Percentiles rank a stretch among this genome's conserved stretches.
Conservation (phyloP, 495 filamentous ascomycete genomes). For the Penicillium manginii region DNA sequence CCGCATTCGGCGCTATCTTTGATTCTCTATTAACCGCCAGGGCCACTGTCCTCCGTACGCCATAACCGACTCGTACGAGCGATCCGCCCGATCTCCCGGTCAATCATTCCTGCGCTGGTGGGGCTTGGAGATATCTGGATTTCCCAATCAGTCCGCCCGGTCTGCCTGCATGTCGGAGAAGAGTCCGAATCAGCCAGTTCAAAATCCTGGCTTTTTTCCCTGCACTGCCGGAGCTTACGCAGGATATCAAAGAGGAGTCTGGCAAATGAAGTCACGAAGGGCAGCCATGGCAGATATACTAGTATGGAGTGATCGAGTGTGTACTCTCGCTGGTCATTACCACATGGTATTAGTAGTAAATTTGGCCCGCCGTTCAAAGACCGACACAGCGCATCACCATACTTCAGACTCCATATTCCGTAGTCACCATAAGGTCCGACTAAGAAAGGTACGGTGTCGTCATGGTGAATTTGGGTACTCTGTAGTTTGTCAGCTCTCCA, state of each 20-base stretch:
- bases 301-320: no score
- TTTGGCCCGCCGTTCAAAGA: not conserved
- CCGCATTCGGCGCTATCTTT: conserved; percentile 28
- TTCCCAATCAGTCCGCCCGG: conserved; percentile 43
- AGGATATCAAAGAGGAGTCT: no score
- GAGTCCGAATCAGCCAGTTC: not conserved
- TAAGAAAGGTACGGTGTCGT: conserved; percentile 19
- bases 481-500: conserved; percentile 30
- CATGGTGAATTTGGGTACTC: conserved; percentile 22
- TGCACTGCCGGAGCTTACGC: no score
- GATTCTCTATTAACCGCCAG: conserved; percentile 22
- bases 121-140: conserved; percentile 29
- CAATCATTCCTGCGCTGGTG: conserved; percentile 27
- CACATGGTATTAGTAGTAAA: no score
- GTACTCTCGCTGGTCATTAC: no score
- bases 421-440: conserved; percentile 15
- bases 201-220: no score
- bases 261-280: no score
- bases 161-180: conserved; percentile 28
- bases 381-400: not conserved
- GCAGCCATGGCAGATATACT: no score
- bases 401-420: not conserved
- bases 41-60: not conserved
- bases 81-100: conserved; percentile 10
- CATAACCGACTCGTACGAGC: conserved; percentile 15